phyloP scores from a whole-genome alignment of 2,329 filamentous ascomycete species.

The Cryphonectria parasitica region DNA sequence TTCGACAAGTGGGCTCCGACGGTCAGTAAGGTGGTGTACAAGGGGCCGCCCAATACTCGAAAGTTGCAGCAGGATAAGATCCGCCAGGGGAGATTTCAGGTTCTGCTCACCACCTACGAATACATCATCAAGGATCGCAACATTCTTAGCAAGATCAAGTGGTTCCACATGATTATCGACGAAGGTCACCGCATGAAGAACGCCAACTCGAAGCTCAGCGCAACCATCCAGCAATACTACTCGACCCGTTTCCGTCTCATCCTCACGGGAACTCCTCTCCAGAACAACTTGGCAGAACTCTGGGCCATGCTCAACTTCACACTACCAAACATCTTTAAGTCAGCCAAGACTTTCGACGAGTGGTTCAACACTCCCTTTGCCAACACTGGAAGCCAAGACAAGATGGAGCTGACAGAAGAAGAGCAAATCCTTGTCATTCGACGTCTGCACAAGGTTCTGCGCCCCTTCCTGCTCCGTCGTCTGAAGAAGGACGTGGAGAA shows the following conservation, averaged over 20 bases:
- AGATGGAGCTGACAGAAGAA: conserved; percentile 99
- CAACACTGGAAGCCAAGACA: conserved; percentile 96
- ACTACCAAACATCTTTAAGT: conserved; percentile 98
- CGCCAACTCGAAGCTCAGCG: conserved; percentile 91
- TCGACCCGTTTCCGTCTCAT: conserved; percentile 93
- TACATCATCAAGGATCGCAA: conserved; percentile 99
- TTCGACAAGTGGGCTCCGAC: conserved; percentile 99
- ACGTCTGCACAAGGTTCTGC: conserved; percentile 95
- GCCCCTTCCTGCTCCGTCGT: conserved; percentile 96
- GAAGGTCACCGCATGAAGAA: conserved; percentile 99
- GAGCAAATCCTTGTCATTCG: conserved; percentile 98
- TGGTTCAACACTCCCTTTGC: conserved; percentile 99
- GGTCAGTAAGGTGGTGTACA: conserved; percentile 89
- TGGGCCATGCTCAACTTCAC: conserved; percentile 99
- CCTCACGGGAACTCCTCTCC: conserved; percentile 93
- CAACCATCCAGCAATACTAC: conserved; percentile 94
- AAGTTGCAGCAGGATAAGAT: conserved; percentile 94
- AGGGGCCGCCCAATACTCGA: conserved; percentile 85
- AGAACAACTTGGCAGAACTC: conserved; percentile 94
- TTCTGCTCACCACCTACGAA: conserved; percentile 95
- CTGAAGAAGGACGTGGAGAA: conserved; percentile 99
- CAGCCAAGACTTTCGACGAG: conserved; percentile 96
- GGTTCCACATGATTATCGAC: conserved; percentile 99
- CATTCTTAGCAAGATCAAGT: conserved; percentile 96
- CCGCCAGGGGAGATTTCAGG: conserved; percentile 92